These are phyloP conservation scores for Colletotrichum sp. DNA, from an alignment of 2,329 filamentous ascomycete species.

Conservation along the genomic window DNA sequence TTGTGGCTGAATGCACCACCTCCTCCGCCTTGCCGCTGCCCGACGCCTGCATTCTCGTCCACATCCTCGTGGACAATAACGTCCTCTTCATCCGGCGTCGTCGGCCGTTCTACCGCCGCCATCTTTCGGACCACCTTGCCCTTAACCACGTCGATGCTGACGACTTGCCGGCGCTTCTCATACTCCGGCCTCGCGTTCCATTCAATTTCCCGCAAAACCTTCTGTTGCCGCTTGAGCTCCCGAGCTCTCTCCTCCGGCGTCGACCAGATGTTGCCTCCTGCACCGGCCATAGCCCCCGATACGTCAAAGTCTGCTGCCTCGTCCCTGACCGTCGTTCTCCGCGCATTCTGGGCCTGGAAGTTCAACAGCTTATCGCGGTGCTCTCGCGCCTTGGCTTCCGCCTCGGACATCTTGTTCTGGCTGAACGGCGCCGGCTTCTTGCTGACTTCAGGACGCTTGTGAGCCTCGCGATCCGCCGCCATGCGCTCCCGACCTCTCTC, in stretches of 20 bases:
- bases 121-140: constrained; percentile 79
- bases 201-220: constrained; percentile 81
- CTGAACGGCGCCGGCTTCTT: constrained; percentile 66
- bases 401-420: constrained; percentile 56
- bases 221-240: constrained; percentile 86
- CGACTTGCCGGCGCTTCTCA: constrained; percentile 84
- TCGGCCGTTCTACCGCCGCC: constrained; percentile 65
- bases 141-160: constrained; percentile 82
- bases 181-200: constrained; percentile 86
- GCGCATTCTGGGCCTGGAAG: constrained; percentile 87
- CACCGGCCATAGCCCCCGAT: constrained; percentile 46
- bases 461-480: constrained; percentile 76
- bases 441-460: constrained; percentile 70
- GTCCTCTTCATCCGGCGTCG: constrained; percentile 51
- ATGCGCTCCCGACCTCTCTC: constrained; percentile 89
- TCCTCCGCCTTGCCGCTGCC: constrained; percentile 23
- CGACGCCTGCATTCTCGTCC: constrained; percentile 27
- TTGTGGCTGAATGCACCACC: constrained; percentile 72
- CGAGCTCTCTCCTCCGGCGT: constrained; percentile 81
- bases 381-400: constrained; percentile 72
- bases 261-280: constrained; percentile 76
- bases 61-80: constrained; percentile 22
- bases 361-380: constrained; percentile 82
- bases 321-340: constrained; percentile 83
- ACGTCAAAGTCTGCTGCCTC: constrained; percentile 74